Conservation (phyloP, 176 grass and related monocot species). For the Hyparrhenia diplandra region DNA sequence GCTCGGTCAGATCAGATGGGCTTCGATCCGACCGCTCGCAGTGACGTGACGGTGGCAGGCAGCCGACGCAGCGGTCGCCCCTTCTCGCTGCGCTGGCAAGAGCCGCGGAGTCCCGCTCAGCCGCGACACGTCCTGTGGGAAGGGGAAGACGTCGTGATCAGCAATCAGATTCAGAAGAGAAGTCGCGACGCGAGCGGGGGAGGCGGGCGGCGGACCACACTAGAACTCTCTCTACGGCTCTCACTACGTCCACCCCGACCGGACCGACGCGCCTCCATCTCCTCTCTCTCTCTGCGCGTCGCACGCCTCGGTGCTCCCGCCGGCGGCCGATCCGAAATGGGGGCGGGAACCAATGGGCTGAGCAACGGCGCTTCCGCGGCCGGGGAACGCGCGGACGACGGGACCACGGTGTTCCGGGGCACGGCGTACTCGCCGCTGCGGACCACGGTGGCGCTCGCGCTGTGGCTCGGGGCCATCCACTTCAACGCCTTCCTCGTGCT, state of each 20-base stretch:
- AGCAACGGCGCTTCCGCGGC: not conserved
- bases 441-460: constrained; percentile 62
- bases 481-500: constrained; percentile 72
- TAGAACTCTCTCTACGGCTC: constrained; percentile 19
- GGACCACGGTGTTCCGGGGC: constrained; percentile 47
- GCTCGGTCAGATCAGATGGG: constrained; percentile 8
- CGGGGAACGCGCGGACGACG: constrained; percentile 8
- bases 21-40: not conserved
- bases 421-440: constrained; percentile 54
- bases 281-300: not conserved
- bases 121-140: not conserved
- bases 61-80: not conserved
- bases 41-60: not conserved
- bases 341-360: constrained; percentile 7
- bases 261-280: not conserved
- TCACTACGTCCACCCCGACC: not conserved
- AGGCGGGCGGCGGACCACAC: constrained; percentile 1
- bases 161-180: not conserved
- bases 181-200: not conserved
- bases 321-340: constrained; percentile 18
- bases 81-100: not conserved
- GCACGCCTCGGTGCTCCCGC: not conserved
- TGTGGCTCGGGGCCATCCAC: constrained; percentile 93
- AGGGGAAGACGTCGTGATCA: not conserved
- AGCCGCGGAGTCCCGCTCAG: not conserved